Base-by-base conservation (phyloP, 108 stramenopile species). In the Nitzschia sp. region DNA sequence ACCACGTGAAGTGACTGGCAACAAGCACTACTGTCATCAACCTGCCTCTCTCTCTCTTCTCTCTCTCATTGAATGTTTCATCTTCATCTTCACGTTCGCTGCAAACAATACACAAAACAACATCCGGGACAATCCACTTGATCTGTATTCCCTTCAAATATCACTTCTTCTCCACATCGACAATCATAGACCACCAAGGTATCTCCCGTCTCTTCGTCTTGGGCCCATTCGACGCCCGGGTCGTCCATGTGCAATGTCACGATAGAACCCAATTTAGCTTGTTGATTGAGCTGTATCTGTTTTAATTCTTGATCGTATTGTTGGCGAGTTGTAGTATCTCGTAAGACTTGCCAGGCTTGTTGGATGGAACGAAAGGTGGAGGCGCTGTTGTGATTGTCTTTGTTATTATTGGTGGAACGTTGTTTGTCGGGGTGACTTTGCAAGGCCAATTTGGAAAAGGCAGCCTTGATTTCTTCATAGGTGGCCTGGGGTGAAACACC, bases 401-500 rank as follows among this genome's bases (percentile, higher is more conserved):
- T 53, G 39, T 25, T 65, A 51, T 42, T 52, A 51, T 19, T 34
- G 38, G 0, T 53, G 29, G 29, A 41, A 5, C 21, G 8, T 41
- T 7, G 41, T 34, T 82, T 86, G 76, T 91, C 90, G 34, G 90
- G 90, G 70, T 91, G 90, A 50, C 52, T 81, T 44, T 71, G 26
- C 50, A 75, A 46, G 10, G 84, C 80, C 42, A 86, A 78, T 10
- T 73, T 65, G 26, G 82, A 76, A 76, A 86, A 87, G 40, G 89
- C 87, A 34, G 63, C 65, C 65, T 93, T 93, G 74, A 93, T 86
- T 82, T 88, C 84, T 9, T 81, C 79, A 8, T 65, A 44, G 17
- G 79, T 75, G 8, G 93, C 91, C 20, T 71, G 53, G 10, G 64
- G 41, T 10, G 86, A 65, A 12, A 97, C 84, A 46, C 78, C 76